A percentile compares a stretch with the other conserved stretches of the same genome.
phyloP scores from a whole-genome alignment of 108 stramenopile species.

The Stephanodiscus minutulus region DNA sequence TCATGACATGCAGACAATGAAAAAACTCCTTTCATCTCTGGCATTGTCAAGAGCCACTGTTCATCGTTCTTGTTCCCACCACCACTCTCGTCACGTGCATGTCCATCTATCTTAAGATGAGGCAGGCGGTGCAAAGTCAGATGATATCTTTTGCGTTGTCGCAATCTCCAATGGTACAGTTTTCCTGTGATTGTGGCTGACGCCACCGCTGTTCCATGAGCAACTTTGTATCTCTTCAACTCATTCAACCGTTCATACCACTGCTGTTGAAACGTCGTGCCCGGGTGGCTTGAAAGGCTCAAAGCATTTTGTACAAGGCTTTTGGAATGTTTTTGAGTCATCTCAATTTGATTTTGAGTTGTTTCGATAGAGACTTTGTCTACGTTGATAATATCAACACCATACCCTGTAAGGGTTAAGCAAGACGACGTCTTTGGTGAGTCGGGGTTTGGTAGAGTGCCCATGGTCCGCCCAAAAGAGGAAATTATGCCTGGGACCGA shows the following conservation, averaged over 20 bases:
- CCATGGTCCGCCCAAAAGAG: not conserved
- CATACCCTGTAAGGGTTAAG: not conserved
- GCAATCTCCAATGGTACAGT: slow-evolving; percentile 39
- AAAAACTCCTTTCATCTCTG: slow-evolving; percentile 42
- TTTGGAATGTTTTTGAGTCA: not conserved
- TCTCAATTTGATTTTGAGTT: not conserved
- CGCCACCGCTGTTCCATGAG: slow-evolving; percentile 35
- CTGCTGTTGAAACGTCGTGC: slow-evolving; percentile 16
- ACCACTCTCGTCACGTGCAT: not conserved
- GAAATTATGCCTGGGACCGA: not conserved
- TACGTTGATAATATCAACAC: not conserved
- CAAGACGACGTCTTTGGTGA: slow-evolving; percentile 7
- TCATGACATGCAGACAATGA: slow-evolving; percentile 11
- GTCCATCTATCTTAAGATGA: slow-evolving; percentile 11
- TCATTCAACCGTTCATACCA: slow-evolving; percentile 46
- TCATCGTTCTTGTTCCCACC: slow-evolving; percentile 15
- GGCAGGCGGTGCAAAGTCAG: slow-evolving; percentile 40
- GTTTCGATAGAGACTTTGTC: not conserved
- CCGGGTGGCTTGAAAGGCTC: not conserved
- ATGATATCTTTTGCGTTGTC: slow-evolving; percentile 48
- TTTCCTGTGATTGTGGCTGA: slow-evolving; percentile 28
- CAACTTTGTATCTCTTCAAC: slow-evolving; percentile 30
- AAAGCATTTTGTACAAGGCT: not conserved
- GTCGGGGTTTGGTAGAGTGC: not conserved
- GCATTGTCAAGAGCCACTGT: slow-evolving; percentile 34